Conservation (phyloP, 2,329 filamentous ascomycete species). For the Fusarium citri region DNA sequence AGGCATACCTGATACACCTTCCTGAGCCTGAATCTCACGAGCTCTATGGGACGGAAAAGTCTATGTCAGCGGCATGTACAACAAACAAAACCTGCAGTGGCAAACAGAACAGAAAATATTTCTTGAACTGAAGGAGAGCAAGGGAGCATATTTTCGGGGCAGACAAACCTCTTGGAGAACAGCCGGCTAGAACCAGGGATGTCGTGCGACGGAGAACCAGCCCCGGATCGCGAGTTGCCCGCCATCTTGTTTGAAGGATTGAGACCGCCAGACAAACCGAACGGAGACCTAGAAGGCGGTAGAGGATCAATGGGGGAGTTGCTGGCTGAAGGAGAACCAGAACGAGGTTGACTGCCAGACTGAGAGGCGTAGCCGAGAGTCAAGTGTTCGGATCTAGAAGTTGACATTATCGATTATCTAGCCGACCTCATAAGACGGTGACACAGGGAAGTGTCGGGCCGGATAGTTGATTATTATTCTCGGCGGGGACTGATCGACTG, state of each 20-base stretch:
- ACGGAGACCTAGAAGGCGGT: slow-evolving; percentile 75
- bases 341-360: slow-evolving; percentile 75
- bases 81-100: not conserved
- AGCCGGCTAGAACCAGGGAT: slow-evolving; percentile 77
- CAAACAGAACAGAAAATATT: slow-evolving; percentile 26
- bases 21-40: slow-evolving; percentile 95
- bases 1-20: slow-evolving; percentile 78
- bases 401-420: slow-evolving; percentile 93
- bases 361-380: slow-evolving; percentile 84
- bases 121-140: not conserved
- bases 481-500: slow-evolving; percentile 28
- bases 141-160: slow-evolving; percentile 26
- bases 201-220: slow-evolving; percentile 97
- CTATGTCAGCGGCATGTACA: slow-evolving; percentile 26
- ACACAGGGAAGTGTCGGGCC: slow-evolving; percentile 43
- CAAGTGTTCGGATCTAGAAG: slow-evolving; percentile 86
- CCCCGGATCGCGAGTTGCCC: slow-evolving; percentile 77
- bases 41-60: slow-evolving; percentile 68
- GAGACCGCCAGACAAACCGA: slow-evolving; percentile 74
- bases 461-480: slow-evolving; percentile 46
- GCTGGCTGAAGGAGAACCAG: slow-evolving; percentile 81
- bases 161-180: slow-evolving; percentile 88
- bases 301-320: slow-evolving; percentile 83
- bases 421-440: slow-evolving; percentile 60
- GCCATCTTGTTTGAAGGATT: slow-evolving; percentile 70